A percentile compares a stretch with the other conserved stretches of the same genome.
These are phyloP conservation scores for Fraxinus xanthoxyloides DNA, from an alignment of 305 asterid genomes.

Conservation along the genomic window DNA sequence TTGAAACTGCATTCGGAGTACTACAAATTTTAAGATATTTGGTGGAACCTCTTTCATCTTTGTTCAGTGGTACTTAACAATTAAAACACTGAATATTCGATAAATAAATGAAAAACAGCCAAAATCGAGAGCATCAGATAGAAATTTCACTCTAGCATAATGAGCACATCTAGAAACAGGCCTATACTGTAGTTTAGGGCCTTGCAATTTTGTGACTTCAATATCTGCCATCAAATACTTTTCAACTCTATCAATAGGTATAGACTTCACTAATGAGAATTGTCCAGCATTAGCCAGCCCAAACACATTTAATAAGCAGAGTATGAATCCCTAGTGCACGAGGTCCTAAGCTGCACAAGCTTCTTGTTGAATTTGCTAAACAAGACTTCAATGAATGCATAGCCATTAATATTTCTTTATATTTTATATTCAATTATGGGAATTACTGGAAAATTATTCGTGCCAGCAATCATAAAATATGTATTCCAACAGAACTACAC, in stretches of 20 bases:
- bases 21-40: neutral
- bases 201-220: constrained; percentile 24
- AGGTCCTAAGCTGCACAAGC: constrained; percentile 14
- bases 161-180: constrained; percentile 12
- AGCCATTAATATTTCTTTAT: neutral
- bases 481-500: neutral
- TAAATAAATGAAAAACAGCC: constrained; percentile 4
- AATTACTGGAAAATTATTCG: neutral
- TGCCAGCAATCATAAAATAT: neutral
- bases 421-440: neutral
- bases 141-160: constrained; percentile 13
- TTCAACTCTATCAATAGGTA: constrained; percentile 22
- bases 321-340: constrained; percentile 22
- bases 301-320: constrained; percentile 31
- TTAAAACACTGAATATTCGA: neutral
- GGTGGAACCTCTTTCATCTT: neutral
- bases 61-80: neutral
- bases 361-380: constrained; percentile 6
- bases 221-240: constrained; percentile 25
- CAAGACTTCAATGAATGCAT: neutral
- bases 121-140: neutral
- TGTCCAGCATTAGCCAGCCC: constrained; percentile 25
- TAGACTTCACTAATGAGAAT: constrained; percentile 30
- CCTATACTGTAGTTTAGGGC: constrained; percentile 25
- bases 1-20: neutral